These are phyloP conservation scores for Trichosporon asahii DNA, from an alignment of 1,284 basidiomycete species.

Conservation along the genomic window DNA sequence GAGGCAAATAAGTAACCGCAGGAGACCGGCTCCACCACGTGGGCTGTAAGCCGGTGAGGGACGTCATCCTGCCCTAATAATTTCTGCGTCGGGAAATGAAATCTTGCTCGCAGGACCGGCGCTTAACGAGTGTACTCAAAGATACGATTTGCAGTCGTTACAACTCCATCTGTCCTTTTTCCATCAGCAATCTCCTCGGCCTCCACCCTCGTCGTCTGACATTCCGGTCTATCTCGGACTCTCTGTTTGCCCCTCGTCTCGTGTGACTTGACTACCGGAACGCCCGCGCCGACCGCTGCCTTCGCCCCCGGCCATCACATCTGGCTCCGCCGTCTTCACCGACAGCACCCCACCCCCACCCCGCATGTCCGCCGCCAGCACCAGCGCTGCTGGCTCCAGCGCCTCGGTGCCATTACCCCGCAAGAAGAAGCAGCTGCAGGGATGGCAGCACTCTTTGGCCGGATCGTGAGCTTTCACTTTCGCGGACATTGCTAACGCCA, in stretches of 20 bases:
- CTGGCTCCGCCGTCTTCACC: background rate
- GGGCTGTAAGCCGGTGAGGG: background rate
- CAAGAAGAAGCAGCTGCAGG: slow-evolving; percentile 59
- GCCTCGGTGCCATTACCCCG: slow-evolving; percentile 5
- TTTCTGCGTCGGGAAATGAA: slow-evolving; percentile 10
- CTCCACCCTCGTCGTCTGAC: background rate
- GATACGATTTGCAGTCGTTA: background rate
- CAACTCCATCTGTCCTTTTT: background rate
- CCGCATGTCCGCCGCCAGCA: slow-evolving; percentile 3
- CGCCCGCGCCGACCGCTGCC: too few species aligned
- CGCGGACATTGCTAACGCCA: slow-evolving; percentile 42
- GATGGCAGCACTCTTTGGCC: slow-evolving; percentile 78
- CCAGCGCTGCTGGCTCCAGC: slow-evolving; percentile 7
- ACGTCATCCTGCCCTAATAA: slow-evolving; percentile 3
- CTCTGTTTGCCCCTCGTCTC: background rate
- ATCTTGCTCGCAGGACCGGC: background rate
- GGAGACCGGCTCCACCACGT: background rate
- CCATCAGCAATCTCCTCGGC: background rate
- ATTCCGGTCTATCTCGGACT: background rate
- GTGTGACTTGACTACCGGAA: background rate
- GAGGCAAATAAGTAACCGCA: background rate
- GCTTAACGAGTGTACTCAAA: background rate
- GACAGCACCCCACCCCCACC: background rate
- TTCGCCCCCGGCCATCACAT: background rate
- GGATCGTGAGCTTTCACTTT: slow-evolving; percentile 65